Base-by-base conservation (phyloP, 2,329 filamentous ascomycete genomes). In the Aspergillus sp. region DNA sequence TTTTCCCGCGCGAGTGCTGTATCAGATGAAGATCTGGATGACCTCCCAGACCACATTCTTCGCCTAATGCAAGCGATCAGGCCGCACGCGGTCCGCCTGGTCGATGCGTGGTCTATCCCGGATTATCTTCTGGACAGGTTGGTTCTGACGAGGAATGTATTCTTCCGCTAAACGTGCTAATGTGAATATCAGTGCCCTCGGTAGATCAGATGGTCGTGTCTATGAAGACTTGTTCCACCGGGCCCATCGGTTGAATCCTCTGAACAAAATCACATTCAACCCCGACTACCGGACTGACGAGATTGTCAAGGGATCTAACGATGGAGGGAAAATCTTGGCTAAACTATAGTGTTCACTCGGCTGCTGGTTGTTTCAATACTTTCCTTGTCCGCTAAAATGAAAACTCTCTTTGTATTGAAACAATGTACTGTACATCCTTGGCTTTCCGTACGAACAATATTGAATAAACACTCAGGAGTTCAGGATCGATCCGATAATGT, bases 211-310 rank as follows among this genome's bases (percentile, higher is more conserved):
- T 60, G 79, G 79, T 3, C 76, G 72, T 47, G 78, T 81, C 9
- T 82, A 81, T 56, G 79, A 82, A 59, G 76, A 80, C 50, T 60
- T 81, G 43, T 81, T 74, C 55, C 71, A 80, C 51, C 70, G 75
- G 50, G 79, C 78, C 7, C 78, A 81, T 68, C 65, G 75, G 45
- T 62, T 75, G 58, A 81, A 81, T 63, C 78, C 78, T 10, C 54
- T 81, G 58, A 81, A 81, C 53, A 63, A 65, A 49, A 66, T 75
- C 10, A 80, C 76, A 0, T 80, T 81, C 58, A 81, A 81, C 21
- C 61, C 60, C 1, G 61, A 64, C 45, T 60, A 62, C 45, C 61
- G 57, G 58, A 57, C 62, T 11, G 58, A 62, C 42, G 60, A 62
- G 36, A 59, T 64, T 51, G 40, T 62, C 1, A 64, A 57, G 25